These are phyloP conservation scores for Cubamyces lactineus DNA, from an alignment of 768 basidiomycete species.

Conservation along the genomic window DNA sequence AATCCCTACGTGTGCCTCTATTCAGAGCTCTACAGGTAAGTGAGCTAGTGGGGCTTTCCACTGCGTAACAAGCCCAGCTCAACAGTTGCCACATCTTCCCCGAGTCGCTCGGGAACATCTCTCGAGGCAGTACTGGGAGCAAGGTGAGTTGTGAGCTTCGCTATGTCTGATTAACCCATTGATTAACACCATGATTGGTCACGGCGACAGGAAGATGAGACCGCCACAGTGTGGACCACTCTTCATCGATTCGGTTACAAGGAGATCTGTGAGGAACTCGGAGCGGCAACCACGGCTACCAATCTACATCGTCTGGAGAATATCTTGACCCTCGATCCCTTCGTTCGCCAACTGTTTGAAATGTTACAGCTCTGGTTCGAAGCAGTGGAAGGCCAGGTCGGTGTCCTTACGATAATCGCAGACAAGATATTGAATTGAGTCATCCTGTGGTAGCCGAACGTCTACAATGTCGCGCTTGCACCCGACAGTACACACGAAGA, in stretches of 20 bases:
- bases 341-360: background rate
- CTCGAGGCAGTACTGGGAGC: background rate
- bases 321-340: background rate
- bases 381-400: background rate
- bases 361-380: background rate
- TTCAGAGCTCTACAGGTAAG: too few species aligned
- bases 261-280: background rate
- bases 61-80: too few species aligned
- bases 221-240: background rate
- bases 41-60: too few species aligned
- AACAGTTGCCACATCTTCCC: slow-evolving; percentile 1
- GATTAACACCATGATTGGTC: background rate
- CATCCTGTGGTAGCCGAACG: background rate
- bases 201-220: background rate
- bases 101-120: background rate
- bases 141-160: background rate
- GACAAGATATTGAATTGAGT: background rate
- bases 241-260: background rate
- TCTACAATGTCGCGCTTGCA: background rate
- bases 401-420: background rate
- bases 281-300: background rate
- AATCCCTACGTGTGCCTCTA: too few species aligned
- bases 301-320: background rate
- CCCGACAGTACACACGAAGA: background rate
- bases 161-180: background rate